Conservation (phyloP, 139 green algal species). For the Coelastrella sp. region DNA sequence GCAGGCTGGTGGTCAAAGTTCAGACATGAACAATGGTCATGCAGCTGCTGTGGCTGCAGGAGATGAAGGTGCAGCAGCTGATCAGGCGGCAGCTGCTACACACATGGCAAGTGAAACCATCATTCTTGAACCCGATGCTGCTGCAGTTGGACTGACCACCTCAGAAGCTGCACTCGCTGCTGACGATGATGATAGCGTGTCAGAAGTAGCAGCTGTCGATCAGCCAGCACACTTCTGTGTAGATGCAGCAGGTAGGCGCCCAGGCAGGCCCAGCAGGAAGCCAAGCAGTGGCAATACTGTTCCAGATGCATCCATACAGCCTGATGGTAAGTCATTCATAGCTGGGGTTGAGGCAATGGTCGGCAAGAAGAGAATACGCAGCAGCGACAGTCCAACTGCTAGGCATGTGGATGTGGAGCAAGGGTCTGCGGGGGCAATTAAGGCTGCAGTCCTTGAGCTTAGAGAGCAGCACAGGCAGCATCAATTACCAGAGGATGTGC, state of each 20-base stretch:
- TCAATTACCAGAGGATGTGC: too few species aligned
- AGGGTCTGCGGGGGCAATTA: background rate
- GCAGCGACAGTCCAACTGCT: background rate
- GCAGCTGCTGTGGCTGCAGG: background rate
- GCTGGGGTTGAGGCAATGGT: background rate
- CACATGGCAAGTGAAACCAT: background rate
- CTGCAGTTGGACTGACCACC: background rate
- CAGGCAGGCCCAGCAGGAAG: background rate
- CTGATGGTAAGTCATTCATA: background rate
- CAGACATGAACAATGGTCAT: conserved; percentile 20
- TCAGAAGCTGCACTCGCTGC: background rate
- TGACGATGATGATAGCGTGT: background rate
- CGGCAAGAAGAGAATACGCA: background rate
- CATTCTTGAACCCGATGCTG: background rate
- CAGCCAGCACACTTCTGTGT: background rate
- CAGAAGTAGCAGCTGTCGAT: background rate
- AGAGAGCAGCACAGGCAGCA: too few species aligned
- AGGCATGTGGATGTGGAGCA: background rate
- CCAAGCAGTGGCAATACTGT: background rate
- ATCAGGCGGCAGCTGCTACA: background rate
- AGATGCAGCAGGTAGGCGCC: background rate
- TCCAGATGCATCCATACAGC: background rate
- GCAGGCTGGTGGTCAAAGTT: conserved; percentile 2
- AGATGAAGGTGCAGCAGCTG: background rate
- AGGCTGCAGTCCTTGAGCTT: background rate